A percentile compares a stretch with the other conserved stretches of the same genome.
Conservation (phyloP, 495 filamentous ascomycete species). For the Elasticomyces elasticus region DNA sequence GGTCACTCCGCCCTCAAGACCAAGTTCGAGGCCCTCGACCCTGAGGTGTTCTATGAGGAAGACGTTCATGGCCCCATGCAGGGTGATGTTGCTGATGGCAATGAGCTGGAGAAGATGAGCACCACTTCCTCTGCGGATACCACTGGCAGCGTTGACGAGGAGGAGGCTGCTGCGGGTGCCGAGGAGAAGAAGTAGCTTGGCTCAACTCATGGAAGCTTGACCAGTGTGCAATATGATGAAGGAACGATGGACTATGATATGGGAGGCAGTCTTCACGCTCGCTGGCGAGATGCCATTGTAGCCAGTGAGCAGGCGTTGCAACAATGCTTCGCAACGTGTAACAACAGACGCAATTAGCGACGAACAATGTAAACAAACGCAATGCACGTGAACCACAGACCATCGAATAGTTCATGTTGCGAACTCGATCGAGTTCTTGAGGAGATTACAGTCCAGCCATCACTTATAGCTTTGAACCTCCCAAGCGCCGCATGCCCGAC, state of each 20-base stretch:
- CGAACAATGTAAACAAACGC: neutral
- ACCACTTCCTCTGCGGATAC: constrained; percentile 23
- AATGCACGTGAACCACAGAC: too few relatives aligned
- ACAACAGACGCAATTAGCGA: neutral
- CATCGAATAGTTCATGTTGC: too few relatives aligned
- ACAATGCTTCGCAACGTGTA: neutral
- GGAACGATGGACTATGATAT: neutral
- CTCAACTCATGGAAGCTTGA: neutral
- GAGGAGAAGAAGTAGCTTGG: constrained; percentile 10
- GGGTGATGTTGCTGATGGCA: constrained; percentile 13
- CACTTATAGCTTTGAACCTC: neutral
- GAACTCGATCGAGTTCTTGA: too few relatives aligned
- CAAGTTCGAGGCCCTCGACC: constrained; percentile 79
- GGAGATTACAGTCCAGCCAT: too few relatives aligned
- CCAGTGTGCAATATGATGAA: neutral
- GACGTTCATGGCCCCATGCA: constrained; percentile 49
- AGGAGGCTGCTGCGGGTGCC: constrained; percentile 17
- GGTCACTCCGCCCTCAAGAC: constrained; percentile 61
- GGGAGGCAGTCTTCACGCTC: neutral
- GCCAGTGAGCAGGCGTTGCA: neutral
- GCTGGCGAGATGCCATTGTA: neutral
- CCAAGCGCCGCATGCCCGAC: neutral
- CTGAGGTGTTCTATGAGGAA: constrained; percentile 75
- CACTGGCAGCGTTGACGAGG: constrained; percentile 29
- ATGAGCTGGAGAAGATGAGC: constrained; percentile 32